Percentiles rank a stretch among this genome's conserved stretches.
phyloP scores from a whole-genome alignment of 257 asterid species.

The Anisodus tanguticus region DNA sequence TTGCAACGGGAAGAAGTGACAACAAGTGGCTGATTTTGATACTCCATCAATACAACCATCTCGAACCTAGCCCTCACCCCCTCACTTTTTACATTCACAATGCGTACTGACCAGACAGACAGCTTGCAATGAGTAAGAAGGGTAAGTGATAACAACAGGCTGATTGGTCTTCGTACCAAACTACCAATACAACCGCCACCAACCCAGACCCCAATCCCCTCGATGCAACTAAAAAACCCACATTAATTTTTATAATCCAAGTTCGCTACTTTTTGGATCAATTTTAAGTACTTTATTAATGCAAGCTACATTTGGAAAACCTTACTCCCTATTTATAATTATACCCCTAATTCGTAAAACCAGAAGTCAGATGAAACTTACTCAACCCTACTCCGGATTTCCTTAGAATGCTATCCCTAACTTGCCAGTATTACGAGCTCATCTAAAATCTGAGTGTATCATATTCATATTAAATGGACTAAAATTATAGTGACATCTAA shows the following conservation, averaged over 20 bases:
- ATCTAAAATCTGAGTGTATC: neutral
- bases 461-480: constrained; percentile 13
- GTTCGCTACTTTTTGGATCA: neutral
- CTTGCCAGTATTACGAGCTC: neutral
- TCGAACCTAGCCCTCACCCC: constrained; percentile 9
- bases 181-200: neutral
- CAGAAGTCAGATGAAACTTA: neutral
- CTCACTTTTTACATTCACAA: neutral
- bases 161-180: neutral
- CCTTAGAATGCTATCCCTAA: neutral
- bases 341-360: neutral
- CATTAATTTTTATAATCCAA: neutral
- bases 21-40: constrained; percentile 14
- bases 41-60: constrained; percentile 7
- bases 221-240: neutral
- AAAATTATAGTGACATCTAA: neutral
- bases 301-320: neutral
- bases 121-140: neutral
- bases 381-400: neutral
- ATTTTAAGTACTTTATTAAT: neutral
- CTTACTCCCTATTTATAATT: neutral
- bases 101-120: neutral
- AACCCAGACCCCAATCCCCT: neutral
- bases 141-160: neutral
- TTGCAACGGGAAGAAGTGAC: neutral